Percentiles rank a stretch among this genome's conserved stretches.
These are phyloP conservation scores for Apiotrichum gracile DNA, from an alignment of 1,284 basidiomycete genomes.

Conservation along the genomic window DNA sequence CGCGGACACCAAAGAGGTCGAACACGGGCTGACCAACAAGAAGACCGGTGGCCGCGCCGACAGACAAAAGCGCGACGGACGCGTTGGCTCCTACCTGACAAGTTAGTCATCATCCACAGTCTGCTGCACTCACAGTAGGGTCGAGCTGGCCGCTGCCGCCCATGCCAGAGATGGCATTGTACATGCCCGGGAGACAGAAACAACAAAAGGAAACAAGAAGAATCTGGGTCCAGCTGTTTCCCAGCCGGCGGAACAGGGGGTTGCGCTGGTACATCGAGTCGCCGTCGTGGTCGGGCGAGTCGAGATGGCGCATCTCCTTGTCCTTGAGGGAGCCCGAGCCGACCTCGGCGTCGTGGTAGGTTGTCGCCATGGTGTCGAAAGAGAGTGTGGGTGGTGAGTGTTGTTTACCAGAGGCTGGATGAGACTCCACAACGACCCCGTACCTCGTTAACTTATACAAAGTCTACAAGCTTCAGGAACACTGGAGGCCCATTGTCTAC, in stretches of 20 bases:
- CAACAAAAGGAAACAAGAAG: slow-evolving; percentile 16
- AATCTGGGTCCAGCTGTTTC: slow-evolving; percentile 17
- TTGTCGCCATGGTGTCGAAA: too few species aligned
- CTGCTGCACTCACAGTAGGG: slow-evolving; percentile 9
- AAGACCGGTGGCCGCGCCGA: slow-evolving; percentile 17
- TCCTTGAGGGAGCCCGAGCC: too few species aligned
- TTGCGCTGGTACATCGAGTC: neutral
- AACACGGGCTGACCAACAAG: slow-evolving; percentile 20
- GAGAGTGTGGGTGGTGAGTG: too few species aligned
- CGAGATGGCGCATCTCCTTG: too few species aligned
- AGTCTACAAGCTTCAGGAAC: too few species aligned
- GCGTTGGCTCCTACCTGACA: slow-evolving; percentile 17
- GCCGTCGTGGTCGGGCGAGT: neutral
- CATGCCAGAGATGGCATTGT: slow-evolving; percentile 19
- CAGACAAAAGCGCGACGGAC: slow-evolving; percentile 16
- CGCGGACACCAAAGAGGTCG: slow-evolving; percentile 16
- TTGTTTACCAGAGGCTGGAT: too few species aligned
- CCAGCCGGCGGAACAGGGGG: neutral
- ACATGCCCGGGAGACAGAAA: slow-evolving; percentile 21
- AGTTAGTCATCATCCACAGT: neutral
- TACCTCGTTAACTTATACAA: too few species aligned
- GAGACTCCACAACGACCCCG: too few species aligned
- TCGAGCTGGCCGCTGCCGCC: slow-evolving; percentile 21
- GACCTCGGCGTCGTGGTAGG: too few species aligned
- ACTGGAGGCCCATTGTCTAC: too few species aligned